These are phyloP conservation scores for Iris macrosiphon DNA, from an alignment of 106 monocot genomes.

Conservation along the genomic window DNA sequence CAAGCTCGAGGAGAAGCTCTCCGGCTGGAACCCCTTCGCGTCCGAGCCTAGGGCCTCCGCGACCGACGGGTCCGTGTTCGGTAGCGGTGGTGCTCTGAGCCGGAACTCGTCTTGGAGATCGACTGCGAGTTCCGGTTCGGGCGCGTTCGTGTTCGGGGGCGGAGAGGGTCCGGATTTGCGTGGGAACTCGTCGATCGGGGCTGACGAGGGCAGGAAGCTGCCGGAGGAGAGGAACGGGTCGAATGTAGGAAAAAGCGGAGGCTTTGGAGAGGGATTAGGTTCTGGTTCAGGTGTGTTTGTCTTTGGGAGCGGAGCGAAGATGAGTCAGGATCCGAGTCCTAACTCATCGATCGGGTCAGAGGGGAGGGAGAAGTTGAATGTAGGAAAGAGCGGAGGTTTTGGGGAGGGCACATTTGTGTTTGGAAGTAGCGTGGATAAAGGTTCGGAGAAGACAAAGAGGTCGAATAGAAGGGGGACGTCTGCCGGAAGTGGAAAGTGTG, in stretches of 20 bases:
- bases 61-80: background rate
- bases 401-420: too few species aligned
- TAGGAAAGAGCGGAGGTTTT: too few species aligned
- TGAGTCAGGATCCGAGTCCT: conserved; percentile 1
- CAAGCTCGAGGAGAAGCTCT: conserved; percentile 9
- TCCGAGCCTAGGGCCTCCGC: background rate
- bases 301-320: conserved; percentile 9
- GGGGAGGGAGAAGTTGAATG: conserved; percentile 29
- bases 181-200: background rate
- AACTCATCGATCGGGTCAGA: conserved; percentile 5
- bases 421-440: background rate
- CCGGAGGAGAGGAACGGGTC: conserved; percentile 29
- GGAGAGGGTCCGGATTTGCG: background rate
- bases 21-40: conserved; percentile 21
- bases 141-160: background rate
- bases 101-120: background rate
- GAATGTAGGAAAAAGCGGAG: background rate
- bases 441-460: background rate
- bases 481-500: too few species aligned
- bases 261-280: too few species aligned
- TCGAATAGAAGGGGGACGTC: background rate
- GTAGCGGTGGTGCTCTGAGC: background rate
- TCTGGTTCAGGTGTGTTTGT: conserved; percentile 9
- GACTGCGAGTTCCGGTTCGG: background rate
- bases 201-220: too few species aligned